Conservation (phyloP, 352 stramenopile genomes). For the Pythium phragmitis region DNA sequence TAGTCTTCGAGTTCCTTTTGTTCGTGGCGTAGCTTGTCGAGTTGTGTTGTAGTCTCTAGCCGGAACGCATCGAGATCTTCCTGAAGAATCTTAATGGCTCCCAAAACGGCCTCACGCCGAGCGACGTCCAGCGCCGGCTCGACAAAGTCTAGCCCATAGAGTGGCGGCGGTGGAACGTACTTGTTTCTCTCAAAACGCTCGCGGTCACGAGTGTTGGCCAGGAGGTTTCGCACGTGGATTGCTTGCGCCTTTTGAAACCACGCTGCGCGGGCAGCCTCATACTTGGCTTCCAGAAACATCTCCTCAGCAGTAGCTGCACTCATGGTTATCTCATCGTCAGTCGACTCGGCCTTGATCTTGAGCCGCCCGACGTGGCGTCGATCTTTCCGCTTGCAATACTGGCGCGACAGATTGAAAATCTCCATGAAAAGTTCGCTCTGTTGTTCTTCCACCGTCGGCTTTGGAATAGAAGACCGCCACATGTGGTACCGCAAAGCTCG, state of each 20-base stretch:
- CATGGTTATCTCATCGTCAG: conserved; percentile 24
- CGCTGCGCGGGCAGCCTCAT: conserved; percentile 39
- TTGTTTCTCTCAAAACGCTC: conserved; percentile 36
- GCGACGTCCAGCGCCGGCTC: conserved; percentile 63
- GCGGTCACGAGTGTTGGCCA: conserved; percentile 27
- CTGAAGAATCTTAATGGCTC: conserved; percentile 44
- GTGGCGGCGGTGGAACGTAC: conserved; percentile 33
- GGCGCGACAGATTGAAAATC: conserved; percentile 66
- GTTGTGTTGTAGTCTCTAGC: conserved; percentile 59
- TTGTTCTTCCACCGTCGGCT: conserved; percentile 52
- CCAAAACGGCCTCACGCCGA: conserved; percentile 55
- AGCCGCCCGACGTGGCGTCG: conserved; percentile 43
- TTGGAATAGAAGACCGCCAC: conserved; percentile 60
- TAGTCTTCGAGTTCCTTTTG: conserved; percentile 72
- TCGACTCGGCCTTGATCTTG: conserved; percentile 20
- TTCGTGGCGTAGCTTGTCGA: conserved; percentile 59
- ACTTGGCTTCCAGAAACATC: conserved; percentile 67
- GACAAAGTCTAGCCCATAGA: conserved; percentile 68
- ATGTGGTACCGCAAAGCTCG: conserved; percentile 74
- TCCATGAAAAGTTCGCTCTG: conserved; percentile 68
- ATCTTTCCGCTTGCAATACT: conserved; percentile 77
- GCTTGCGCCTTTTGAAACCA: conserved; percentile 44
- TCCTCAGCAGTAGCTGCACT: conserved; percentile 43
- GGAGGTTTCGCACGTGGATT: conserved; percentile 46
- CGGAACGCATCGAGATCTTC: conserved; percentile 60